phyloP scores from a whole-genome alignment of 2,329 filamentous ascomycete genomes.

The Emmonsia crescens region DNA sequence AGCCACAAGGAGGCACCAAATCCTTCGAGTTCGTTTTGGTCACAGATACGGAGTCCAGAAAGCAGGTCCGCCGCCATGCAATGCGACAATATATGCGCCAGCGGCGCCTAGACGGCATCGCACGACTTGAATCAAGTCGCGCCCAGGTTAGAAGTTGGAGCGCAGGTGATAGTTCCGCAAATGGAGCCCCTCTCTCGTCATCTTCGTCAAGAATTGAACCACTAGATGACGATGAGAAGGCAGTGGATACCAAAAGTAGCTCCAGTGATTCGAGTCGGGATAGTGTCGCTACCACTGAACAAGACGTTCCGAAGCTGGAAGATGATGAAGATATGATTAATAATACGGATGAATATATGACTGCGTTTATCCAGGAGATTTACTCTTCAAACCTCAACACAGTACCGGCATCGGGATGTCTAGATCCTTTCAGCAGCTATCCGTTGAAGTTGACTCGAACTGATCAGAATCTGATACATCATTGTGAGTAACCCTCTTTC shows the following conservation, averaged over 20 bases:
- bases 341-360: background rate
- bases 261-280: background rate
- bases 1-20: slow-evolving; percentile 12
- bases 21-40: slow-evolving; percentile 26
- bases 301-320: background rate
- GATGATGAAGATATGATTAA: background rate
- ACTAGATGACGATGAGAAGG: slow-evolving; percentile 5
- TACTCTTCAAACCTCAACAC: slow-evolving; percentile 10
- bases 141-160: slow-evolving; percentile 18
- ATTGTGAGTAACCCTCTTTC: slow-evolving; percentile 18
- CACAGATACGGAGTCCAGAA: slow-evolving; percentile 23
- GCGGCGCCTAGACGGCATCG: slow-evolving; percentile 24
- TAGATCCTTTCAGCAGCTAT: slow-evolving; percentile 22
- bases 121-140: slow-evolving; percentile 22
- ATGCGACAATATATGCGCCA: slow-evolving; percentile 27
- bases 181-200: background rate
- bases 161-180: background rate
- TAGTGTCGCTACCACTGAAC: background rate
- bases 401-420: slow-evolving; percentile 12
- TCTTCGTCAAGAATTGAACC: slow-evolving; percentile 8
- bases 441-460: slow-evolving; percentile 17
- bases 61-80: slow-evolving; percentile 26
- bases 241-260: background rate
- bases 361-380: background rate
- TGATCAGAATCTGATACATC: slow-evolving; percentile 23